Evolutionary conservation across 2,329 filamentous ascomycete species (phyloP), one percentile per base, ranked within the genome.

Genomic region (Fusarium brachygibbosum): DNA sequence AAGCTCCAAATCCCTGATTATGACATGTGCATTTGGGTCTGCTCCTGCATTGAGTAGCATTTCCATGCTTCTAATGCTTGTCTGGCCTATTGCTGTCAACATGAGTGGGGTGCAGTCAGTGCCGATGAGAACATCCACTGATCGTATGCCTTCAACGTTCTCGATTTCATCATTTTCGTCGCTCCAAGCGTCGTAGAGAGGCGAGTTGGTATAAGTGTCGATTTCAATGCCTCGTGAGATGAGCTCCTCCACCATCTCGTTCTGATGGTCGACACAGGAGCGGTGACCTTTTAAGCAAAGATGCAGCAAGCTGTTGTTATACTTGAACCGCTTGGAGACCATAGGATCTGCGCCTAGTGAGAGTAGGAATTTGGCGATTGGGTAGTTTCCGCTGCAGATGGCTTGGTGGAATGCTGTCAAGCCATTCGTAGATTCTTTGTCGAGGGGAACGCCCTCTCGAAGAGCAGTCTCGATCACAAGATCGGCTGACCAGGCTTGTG

Each of bases 31-130:
- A n/a, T 63, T 50, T 4, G 44, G 31, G 38, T 65, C 48, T 12
- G 56, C 53, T 19, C 59, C 69, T 12, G 41, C 44, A 6, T 37
- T 34, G 21, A 70, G 46, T 3, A 66, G 21, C 1, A 49, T 28
- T 11, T 31, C n/a, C 44, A 68, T 59, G 6, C 21, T 50, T 4
- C 50, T 34, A n/a, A 58, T 32, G 17, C 35, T 58, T 12, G n/a
- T 12, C 12, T 48, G n/a, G 11, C 29, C 23, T 7, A 16, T 55
- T 13, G 66, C 32, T 38, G 56, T 34, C 14, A 62, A 62, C 9
- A 71, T 21, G 0, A 71, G 53, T 6, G 45, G 56, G n/a, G 42
- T 65, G 5, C 58, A 61, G 29, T 58, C 55, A 12, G 40, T 63
- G n/a, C 34, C 54, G 3, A 17, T 40, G 31, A 49, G n/a, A 28